Base-by-base conservation (phyloP, 2,329 filamentous ascomycete species). In the Aciculosporium take region DNA sequence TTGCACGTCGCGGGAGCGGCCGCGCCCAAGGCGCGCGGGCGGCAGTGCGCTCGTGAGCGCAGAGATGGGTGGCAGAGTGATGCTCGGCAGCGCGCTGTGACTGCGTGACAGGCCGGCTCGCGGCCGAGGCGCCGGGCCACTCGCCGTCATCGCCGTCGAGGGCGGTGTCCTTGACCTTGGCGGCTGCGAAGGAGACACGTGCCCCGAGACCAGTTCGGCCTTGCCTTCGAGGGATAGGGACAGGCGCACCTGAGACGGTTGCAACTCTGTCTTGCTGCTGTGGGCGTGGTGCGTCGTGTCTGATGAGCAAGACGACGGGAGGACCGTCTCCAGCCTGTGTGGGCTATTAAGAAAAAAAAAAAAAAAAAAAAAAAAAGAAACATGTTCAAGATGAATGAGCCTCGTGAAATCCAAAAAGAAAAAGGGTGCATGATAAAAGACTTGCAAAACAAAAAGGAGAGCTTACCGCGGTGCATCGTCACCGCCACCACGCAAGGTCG, bases 221-320 rank as follows among this genome's bases (percentile, higher is more conserved):
- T 88, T 89, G 49, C 89, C 89, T 54, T 95, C 86, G 25, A 88
- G 72, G 15, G 85, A 91, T 54, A 91, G 77, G 2, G 84, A 86
- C 23, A 95, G 69, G 37, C 86, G 79, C 43, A 94, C 72, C 23
- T 74, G 71, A n/a, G 67, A 62, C 37, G n/a, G n/a, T n/a, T 62
- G 60, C 34, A 62, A 61, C 36, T 62, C 60, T 33, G 63, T 61
- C 39, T 59, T 36, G 34, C 21, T 62, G 47, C 45, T 48, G 8
- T 37, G 38, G 25, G 37, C 57, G 59, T 37, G 58, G 54, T 40
- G 63, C 55, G 66, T 63, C n/a, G 59, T 55, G 36, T 59, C 58
- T 18, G 62, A 61, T 7, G 66, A 63, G 48, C 59, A 63, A 37
- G 62, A 60, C 1, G 66, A 64, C 25, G 63, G 57, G 12, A 59